Evolutionary conservation across 225 moss, liverwort and hornwort species (phyloP), one percentile per base, ranked within the genome.

Genomic region (Polytrichum formosum): DNA sequence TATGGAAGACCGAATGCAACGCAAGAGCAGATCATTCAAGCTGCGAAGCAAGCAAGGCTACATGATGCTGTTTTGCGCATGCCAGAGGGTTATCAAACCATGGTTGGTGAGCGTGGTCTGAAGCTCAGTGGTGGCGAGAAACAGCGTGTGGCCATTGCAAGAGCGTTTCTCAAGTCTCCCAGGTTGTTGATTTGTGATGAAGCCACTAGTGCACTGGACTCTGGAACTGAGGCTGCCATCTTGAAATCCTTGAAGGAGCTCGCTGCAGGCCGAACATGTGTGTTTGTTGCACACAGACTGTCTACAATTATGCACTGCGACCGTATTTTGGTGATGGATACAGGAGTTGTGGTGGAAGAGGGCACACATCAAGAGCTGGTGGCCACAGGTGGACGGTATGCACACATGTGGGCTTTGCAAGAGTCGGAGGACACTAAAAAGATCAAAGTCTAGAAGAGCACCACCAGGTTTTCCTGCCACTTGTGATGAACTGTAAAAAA

Each of bases 81-180:
- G 96, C 96, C 96, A 67, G 91, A 93, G 67, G 96, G 93, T 64
- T 96, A 96, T 75, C 83, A 31, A 46, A 96, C 96, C 5, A 78
- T 88, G 80, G 96, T 96, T 75, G 96, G 96, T 67, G 96, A 96
- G 74, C 91, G 96, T 73, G 93, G 96, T 46, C 82, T 96, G 26
- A 96, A 96, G 96, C 88, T 96, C 53, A 96, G 96, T 55, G 93
- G 96, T 72, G 96, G 96, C 80, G 96, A 96, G 82, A 96, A 96
- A 76, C 96, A 96, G 73, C 96, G 96, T 61, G 96, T 96, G 75
- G 96, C 96, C 31, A 96, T 96, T 28, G 96, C 96, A 78, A 93
- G 96, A 82, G 96, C 96, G 2, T 96, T 96, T 74, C 70, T 96
- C 56, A 96, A 96, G 96, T 83, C 93, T 79, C 96, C 96, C 18